Evolutionary conservation across 202 grass and related monocot species (phyloP).

Genomic region (Hordeum pubiflorum): DNA sequence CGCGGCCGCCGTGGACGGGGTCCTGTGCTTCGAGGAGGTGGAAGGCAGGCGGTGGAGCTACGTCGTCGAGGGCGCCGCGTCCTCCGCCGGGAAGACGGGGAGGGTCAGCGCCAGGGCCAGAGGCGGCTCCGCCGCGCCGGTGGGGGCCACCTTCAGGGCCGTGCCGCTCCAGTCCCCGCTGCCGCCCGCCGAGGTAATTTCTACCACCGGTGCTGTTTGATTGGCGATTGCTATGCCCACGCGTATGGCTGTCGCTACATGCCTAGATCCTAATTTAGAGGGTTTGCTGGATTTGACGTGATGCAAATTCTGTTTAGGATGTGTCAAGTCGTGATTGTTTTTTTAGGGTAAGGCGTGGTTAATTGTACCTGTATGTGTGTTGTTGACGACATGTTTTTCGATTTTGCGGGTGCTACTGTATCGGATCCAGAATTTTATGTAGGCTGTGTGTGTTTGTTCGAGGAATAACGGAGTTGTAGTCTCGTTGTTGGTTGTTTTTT

Average conservation of each 20-base stretch:
- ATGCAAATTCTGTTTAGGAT: background rate
- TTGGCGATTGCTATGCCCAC: background rate
- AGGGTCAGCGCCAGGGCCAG: conserved; percentile 22
- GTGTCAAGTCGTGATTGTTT: background rate
- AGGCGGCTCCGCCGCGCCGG: background rate
- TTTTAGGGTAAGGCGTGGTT: background rate
- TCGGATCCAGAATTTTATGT: conserved; percentile 14
- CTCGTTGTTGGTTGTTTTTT: background rate
- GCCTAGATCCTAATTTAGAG: background rate
- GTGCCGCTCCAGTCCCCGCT: conserved; percentile 66
- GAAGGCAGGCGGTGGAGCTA: conserved; percentile 88
- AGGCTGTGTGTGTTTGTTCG: background rate
- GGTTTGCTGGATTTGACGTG: background rate
- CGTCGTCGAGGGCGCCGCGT: conserved; percentile 45
- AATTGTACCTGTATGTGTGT: background rate
- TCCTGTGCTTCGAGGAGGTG: conserved; percentile 84
- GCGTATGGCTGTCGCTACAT: background rate
- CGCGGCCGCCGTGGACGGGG: conserved; percentile 23
- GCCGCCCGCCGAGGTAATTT: conserved; percentile 67
- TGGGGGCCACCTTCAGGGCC: conserved; percentile 50
- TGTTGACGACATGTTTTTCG: background rate
- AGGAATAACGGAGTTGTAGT: background rate
- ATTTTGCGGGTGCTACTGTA: background rate
- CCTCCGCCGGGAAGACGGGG: conserved; percentile 8
- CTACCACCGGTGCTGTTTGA: background rate